Evolutionary conservation across 108 stramenopile genomes (phyloP).

Genomic region (Licmophora abbreviata): DNA sequence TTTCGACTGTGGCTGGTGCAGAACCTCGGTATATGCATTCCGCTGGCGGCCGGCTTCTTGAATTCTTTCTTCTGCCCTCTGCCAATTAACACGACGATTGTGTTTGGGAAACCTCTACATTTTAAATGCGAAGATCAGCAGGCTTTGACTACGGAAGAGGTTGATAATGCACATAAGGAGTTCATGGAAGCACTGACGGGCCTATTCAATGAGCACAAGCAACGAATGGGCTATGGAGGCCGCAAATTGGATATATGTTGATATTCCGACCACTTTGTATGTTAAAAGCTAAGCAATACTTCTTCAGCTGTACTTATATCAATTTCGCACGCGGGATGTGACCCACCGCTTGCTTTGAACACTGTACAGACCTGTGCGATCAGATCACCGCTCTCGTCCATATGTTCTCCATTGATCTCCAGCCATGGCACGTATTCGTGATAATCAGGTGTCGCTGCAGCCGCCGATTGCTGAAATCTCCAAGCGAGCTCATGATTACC

Average conservation of each 20-base stretch:
- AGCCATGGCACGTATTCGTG: slow-evolving; percentile 39
- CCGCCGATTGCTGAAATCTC: slow-evolving; percentile 15
- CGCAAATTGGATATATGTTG: slow-evolving; percentile 18
- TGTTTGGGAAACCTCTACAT: slow-evolving; percentile 16
- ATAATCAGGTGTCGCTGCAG: slow-evolving; percentile 15
- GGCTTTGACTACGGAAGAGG: neutral
- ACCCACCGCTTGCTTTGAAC: slow-evolving; percentile 19
- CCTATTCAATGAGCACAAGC: slow-evolving; percentile 50
- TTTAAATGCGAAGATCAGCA: slow-evolving; percentile 3
- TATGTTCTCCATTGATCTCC: slow-evolving; percentile 16
- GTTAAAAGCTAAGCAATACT: too few species aligned
- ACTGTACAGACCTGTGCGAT: slow-evolving; percentile 17
- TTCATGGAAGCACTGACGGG: slow-evolving; percentile 29
- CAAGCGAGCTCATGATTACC: slow-evolving; percentile 11
- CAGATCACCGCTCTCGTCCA: slow-evolving; percentile 18
- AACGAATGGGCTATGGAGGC: slow-evolving; percentile 20
- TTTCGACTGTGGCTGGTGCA: slow-evolving; percentile 32
- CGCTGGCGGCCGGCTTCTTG: slow-evolving; percentile 21
- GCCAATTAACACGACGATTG: slow-evolving; percentile 21
- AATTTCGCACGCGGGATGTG: slow-evolving; percentile 21
- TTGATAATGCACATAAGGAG: slow-evolving; percentile 19
- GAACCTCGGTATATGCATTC: slow-evolving; percentile 25
- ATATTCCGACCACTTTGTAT: too few species aligned
- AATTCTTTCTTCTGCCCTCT: slow-evolving; percentile 25
- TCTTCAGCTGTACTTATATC: too few species aligned